Evolutionary conservation across 176 grass and related monocot genomes (phyloP).

Genomic region (Oryza glumipatula): DNA sequence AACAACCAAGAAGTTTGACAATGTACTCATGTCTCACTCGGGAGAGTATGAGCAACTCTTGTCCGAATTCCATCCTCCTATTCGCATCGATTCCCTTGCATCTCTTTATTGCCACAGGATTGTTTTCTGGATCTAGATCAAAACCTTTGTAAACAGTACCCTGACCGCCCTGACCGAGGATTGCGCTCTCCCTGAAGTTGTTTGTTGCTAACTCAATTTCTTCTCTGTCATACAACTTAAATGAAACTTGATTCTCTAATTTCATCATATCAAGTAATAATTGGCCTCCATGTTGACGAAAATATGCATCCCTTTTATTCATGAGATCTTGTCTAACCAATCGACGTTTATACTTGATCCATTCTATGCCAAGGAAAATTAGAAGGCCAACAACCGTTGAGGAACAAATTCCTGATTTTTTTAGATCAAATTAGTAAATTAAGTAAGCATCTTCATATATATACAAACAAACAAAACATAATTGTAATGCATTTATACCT

Average conservation of each 20-base stretch:
- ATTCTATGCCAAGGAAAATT: conserved; percentile 1
- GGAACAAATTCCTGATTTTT: not conserved
- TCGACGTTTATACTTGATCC: not conserved
- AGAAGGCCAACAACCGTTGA: not conserved
- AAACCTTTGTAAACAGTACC: conserved; percentile 36
- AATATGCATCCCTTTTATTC: conserved; percentile 16
- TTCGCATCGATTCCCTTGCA: conserved; percentile 34
- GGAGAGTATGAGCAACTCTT: conserved; percentile 47
- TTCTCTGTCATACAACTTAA: conserved; percentile 2
- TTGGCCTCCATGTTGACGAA: conserved; percentile 19
- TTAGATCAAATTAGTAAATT: no score
- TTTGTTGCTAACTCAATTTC: conserved; percentile 15
- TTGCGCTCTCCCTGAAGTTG: not conserved
- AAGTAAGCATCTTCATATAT: not conserved
- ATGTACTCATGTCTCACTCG: conserved; percentile 32
- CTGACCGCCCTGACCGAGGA: conserved; percentile 31
- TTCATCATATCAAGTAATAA: conserved; percentile 27
- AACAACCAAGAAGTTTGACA: conserved; percentile 45
- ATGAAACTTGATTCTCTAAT: conserved; percentile 3
- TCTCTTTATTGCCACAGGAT: conserved; percentile 32
- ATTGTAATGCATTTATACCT: not conserved
- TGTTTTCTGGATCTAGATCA: not conserved
- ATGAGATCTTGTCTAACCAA: not conserved
- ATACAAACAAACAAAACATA: not conserved
- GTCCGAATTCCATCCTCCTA: conserved; percentile 27